Base-by-base conservation (phyloP, 2,329 filamentous ascomycete species). In the Epichloe scottii region DNA sequence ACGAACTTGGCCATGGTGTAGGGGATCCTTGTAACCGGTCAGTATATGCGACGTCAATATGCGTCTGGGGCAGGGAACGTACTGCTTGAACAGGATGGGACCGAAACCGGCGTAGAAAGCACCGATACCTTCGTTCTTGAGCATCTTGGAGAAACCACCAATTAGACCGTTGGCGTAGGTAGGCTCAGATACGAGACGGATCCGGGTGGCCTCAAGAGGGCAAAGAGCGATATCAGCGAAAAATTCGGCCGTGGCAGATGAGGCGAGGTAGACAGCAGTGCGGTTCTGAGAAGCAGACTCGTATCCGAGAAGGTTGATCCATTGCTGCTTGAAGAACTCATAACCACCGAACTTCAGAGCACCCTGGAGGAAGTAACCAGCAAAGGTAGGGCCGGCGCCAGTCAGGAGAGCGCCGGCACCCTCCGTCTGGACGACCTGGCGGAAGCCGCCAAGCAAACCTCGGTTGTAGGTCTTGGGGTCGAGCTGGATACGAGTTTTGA, bases 1-100 rank as follows among this genome's bases (percentile, higher is more conserved):
- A 91, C 88, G 76, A 94, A 94, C 78, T 94, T 94, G 79, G 88
- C 78, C 85, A 93, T 90, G 71, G 88, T 94, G 78, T 94, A 94
- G 58, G 88, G 88, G 62, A 94, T 83, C 78, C 85, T 88, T 58
- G 5, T 45, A 10, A 19, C 10, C 15, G 39, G 52, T 53, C 30
- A 48, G 46, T 19, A 37, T 26, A 8, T 40, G 46, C 14, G n/a
- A 23, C 7, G 4, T 39, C 4, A 12, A 12, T n/a, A 4, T 2
- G 15, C 26, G 5, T 38, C 34, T 35, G 8, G 26, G 6, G 39
- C 33, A n/a, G 42, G 7, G 1, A 48, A 67, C 67, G 63, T 58
- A 69, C 67, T 70, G 67, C 67, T 70, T 64, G 59, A 89, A 88
- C 60, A 88, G 74, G 61, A 90, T 89, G 61, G 86, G 87, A 56